These are phyloP conservation scores for Nakazawaea ambrosiae DNA, from an alignment of 805 yeast genomes.

Conservation along the genomic window DNA sequence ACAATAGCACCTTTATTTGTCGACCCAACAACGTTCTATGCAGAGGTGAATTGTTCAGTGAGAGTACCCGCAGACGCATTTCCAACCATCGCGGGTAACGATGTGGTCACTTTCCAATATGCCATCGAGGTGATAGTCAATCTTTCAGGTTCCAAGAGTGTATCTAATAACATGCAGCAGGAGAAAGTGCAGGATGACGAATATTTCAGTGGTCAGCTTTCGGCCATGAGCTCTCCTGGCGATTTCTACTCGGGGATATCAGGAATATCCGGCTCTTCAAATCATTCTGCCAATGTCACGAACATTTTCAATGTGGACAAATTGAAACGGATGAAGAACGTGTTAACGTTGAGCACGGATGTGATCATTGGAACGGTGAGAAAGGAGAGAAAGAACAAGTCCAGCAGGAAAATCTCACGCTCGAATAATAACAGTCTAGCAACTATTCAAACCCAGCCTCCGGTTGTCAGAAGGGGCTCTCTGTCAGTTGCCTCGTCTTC, in stretches of 20 bases:
- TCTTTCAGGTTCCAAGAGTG: conserved; percentile 51
- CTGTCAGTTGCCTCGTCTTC: not conserved
- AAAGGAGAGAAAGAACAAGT: conserved; percentile 15
- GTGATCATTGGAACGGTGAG: conserved; percentile 76
- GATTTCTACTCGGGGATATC: not conserved
- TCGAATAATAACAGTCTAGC: not conserved
- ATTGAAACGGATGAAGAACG: conserved; percentile 67
- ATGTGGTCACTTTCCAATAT: conserved; percentile 73
- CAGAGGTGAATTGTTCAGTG: conserved; percentile 54
- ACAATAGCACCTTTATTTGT: conserved; percentile 68
- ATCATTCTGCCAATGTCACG: not conserved
- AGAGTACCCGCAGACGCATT: conserved; percentile 80
- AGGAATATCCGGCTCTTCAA: conserved; percentile 1
- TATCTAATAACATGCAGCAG: conserved; percentile 13
- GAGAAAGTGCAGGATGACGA: conserved; percentile 8
- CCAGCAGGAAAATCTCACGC: not conserved
- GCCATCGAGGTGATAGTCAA: conserved; percentile 81
- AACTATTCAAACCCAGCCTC: not conserved
- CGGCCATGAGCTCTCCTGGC: not conserved
- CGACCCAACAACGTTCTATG: conserved; percentile 55
- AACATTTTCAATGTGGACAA: conserved; percentile 71
- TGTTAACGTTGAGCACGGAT: conserved; percentile 75
- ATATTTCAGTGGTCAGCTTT: conserved; percentile 4
- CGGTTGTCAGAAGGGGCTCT: no score
- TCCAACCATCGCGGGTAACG: conserved; percentile 72